Evolutionary conservation across 2,329 filamentous ascomycete genomes (phyloP), one percentile per base, ranked within the genome.

Genomic region (Fusarium redolens): DNA sequence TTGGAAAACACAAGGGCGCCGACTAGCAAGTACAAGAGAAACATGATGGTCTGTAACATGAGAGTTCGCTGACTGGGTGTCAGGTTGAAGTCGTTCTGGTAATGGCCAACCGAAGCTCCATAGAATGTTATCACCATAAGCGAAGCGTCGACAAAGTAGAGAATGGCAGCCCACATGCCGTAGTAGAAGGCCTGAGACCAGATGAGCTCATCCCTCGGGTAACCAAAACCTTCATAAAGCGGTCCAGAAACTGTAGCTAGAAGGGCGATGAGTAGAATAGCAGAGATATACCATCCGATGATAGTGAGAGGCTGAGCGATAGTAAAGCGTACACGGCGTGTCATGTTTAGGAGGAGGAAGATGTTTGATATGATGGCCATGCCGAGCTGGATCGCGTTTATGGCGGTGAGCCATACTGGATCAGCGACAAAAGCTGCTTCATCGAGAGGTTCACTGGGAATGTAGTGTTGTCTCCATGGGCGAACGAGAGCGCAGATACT

Each of bases 161-260:
- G 87, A 5, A 90, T 83, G 10, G 94, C 93, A 5, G 94, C 91
- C 75, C 94, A 93, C 22, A 97, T 87, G 31, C 91, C 95, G 78
- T 97, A 97, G 87, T 92, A 97, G 78, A 93, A 97, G 2, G 93
- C 94, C 80, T 97, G 93, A 0, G 93, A 94, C 86, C 88, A 90
- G 52, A 90, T 84, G 71, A 93, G 92, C 72, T 85, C 87, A 70
- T 61, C 84, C 78, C 56, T 80, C 54, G 76, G 86, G 67, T 82
- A 73, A 4, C 75, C 83, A 18, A 82, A 58, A 10, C 68, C 75
- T 1, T 78, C 44, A 3, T 81, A 68, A 3, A 91, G 81, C 0
- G 88, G 87, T 15, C 92, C 91, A 3, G 89, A 81, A 7, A 93
- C 87, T 71, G 94, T 92, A 15, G 89, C 88, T 20, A 86, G 86